These are phyloP conservation scores for Eucalyptus microcorys DNA, from an alignment of 345 rosid species.

Conservation along the genomic window DNA sequence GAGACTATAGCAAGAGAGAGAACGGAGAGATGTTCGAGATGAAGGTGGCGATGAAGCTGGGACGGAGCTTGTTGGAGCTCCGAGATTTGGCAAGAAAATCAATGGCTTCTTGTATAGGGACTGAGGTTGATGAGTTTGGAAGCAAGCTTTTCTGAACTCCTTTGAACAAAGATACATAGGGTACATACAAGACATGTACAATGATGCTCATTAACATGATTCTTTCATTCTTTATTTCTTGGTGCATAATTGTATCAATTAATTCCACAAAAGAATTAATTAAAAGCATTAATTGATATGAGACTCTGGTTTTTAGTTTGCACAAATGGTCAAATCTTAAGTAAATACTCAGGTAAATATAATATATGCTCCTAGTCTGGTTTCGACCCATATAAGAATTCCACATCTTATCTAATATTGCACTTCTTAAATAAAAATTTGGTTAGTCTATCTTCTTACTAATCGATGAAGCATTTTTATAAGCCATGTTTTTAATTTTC, in stretches of 20 bases:
- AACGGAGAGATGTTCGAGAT: slow-evolving; percentile 20
- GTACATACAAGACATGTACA: not conserved
- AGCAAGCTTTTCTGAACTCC: slow-evolving; percentile 22
- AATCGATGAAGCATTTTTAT: not conserved
- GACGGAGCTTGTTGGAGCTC: slow-evolving; percentile 34
- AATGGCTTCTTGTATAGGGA: not conserved
- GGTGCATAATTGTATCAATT: not conserved
- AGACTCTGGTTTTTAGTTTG: not conserved
- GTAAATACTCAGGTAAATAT: not conserved
- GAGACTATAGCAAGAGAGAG: slow-evolving; percentile 10
- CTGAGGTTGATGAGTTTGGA: slow-evolving; percentile 15
- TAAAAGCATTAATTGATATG: not conserved
- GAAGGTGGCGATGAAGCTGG: slow-evolving; percentile 26
- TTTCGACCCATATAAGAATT: not conserved
- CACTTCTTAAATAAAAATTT: not conserved
- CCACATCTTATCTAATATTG: not conserved
- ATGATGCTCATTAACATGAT: not conserved
- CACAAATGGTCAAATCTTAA: too few relatives aligned
- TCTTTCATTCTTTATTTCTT: not conserved
- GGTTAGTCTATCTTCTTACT: not conserved
- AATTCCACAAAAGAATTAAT: not conserved
- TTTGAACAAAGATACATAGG: not conserved
- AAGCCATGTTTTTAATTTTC: not conserved
- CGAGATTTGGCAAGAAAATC: slow-evolving; percentile 19
- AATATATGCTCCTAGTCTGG: not conserved